phyloP scores from a whole-genome alignment of 2,329 filamentous ascomycete genomes.

The Hirsutella rhossiliensis region DNA sequence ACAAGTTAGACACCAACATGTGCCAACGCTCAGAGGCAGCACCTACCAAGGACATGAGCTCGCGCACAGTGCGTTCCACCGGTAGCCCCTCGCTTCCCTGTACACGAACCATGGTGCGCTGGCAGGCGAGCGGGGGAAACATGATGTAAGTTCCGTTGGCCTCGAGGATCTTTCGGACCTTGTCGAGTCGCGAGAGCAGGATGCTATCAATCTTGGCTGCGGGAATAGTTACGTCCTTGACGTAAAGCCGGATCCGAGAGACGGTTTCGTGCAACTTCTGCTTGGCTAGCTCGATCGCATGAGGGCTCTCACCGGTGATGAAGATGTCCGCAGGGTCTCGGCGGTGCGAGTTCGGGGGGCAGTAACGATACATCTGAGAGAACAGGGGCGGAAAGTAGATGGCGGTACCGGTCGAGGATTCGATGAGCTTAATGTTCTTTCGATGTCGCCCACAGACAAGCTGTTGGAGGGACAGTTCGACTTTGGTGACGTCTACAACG shows the following conservation, averaged over 20 bases:
- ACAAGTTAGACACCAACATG: constrained; percentile 11
- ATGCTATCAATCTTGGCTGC: constrained; percentile 93
- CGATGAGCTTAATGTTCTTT: constrained; percentile 96
- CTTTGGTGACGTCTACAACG: constrained; percentile 64
- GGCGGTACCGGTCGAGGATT: constrained; percentile 87
- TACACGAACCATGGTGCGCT: constrained; percentile 74
- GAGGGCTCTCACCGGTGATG: constrained; percentile 80
- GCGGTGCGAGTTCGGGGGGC: constrained; percentile 66
- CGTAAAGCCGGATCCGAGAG: constrained; percentile 65
- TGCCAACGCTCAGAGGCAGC: constrained; percentile 1
- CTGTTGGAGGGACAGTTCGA: constrained; percentile 82
- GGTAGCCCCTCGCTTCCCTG: constrained; percentile 90
- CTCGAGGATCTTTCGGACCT: constrained; percentile 96
- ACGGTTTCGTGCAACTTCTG: constrained; percentile 82
- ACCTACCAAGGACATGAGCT: constrained; percentile 85
- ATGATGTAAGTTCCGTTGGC: constrained; percentile 91
- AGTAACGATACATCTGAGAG: constrained; percentile 82
- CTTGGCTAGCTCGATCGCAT: constrained; percentile 81
- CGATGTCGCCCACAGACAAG: constrained; percentile 85
- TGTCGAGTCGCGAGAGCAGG: constrained; percentile 79
- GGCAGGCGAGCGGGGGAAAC: constrained; percentile 77
- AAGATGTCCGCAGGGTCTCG: constrained; percentile 85
- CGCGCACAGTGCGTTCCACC: constrained; percentile 86
- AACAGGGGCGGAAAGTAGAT: constrained; percentile 98
- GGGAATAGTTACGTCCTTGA: constrained; percentile 86